Percentiles rank a stretch among this genome's conserved stretches.
Evolutionary conservation across 2,329 filamentous ascomycete genomes (phyloP).

Genomic region (Aspergillus tubingensis): DNA sequence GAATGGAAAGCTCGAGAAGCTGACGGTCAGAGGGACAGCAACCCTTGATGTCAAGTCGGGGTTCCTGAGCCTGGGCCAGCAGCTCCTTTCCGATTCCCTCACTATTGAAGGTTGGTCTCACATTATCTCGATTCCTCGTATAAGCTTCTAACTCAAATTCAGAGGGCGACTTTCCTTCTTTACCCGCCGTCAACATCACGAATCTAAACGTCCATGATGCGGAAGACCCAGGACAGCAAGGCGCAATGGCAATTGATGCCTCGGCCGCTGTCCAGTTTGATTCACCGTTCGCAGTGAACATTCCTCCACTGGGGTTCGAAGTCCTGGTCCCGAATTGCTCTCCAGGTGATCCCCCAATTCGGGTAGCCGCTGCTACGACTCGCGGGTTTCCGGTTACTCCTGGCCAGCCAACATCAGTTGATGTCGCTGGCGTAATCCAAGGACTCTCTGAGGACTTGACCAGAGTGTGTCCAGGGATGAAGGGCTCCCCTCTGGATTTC

Average conservation of each 20-base stretch:
- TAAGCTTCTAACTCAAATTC: conserved; percentile 35
- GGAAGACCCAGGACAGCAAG: conserved; percentile 53
- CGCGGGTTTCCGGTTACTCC: conserved; percentile 68
- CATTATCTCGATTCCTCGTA: conserved; percentile 46
- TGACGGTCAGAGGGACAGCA: conserved; percentile 74
- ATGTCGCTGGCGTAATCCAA: conserved; percentile 70
- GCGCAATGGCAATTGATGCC: conserved; percentile 78
- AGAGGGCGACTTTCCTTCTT: conserved; percentile 67
- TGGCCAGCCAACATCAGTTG: conserved; percentile 65
- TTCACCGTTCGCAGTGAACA: conserved; percentile 73
- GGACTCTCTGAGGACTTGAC: conserved; percentile 74
- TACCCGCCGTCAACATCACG: conserved; percentile 82
- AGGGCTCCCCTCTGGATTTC: conserved; percentile 79
- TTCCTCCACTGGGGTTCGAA: conserved; percentile 81
- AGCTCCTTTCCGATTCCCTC: conserved; percentile 72
- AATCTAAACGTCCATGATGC: conserved; percentile 78
- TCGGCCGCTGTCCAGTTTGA: conserved; percentile 71
- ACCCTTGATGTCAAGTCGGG: conserved; percentile 76
- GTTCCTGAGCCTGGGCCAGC: conserved; percentile 74
- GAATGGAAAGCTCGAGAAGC: conserved; percentile 69
- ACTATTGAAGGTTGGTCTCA: conserved; percentile 76
- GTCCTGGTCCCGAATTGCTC: conserved; percentile 82
- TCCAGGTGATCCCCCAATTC: conserved; percentile 69
- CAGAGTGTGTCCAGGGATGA: conserved; percentile 70
- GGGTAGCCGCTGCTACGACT: conserved; percentile 75